Evolutionary conservation across 225 moss, liverwort and hornwort genomes (phyloP).

Genomic region (Anthoceros angustus): DNA sequence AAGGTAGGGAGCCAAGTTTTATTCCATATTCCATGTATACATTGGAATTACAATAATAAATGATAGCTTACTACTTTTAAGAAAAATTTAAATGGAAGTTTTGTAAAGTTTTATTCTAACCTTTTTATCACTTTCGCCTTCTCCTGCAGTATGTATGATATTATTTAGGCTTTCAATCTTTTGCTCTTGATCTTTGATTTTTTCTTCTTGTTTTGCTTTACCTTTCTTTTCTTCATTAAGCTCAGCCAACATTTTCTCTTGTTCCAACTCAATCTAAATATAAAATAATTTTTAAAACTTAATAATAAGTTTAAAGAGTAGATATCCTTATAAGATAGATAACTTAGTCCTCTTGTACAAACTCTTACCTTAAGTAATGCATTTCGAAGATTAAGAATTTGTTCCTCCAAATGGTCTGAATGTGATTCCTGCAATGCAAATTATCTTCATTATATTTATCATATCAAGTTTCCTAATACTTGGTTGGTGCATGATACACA

Average conservation of each 20-base stretch:
- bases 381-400: slow-evolving; percentile 65
- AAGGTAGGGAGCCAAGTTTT: neutral
- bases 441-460: neutral
- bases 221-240: slow-evolving; percentile 76
- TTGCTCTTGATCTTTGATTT: slow-evolving; percentile 77
- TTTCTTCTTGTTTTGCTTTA: slow-evolving; percentile 55
- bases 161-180: slow-evolving; percentile 69
- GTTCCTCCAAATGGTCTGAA: slow-evolving; percentile 69
- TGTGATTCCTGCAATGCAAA: slow-evolving; percentile 36
- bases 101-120: neutral
- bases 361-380: slow-evolving; percentile 59
- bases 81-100: neutral
- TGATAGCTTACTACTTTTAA: neutral
- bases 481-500: neutral
- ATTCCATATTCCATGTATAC: neutral
- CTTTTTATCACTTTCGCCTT: neutral
- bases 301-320: neutral
- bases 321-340: neutral
- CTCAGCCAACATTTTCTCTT: slow-evolving; percentile 62
- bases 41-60: neutral
- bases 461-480: neutral
- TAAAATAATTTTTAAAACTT: neutral
- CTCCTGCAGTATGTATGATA: neutral
- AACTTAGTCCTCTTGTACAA: neutral
- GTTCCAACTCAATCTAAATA: slow-evolving; percentile 60